Conservation (phyloP, 2,329 filamentous ascomycete species). For the Onygena corvina region DNA sequence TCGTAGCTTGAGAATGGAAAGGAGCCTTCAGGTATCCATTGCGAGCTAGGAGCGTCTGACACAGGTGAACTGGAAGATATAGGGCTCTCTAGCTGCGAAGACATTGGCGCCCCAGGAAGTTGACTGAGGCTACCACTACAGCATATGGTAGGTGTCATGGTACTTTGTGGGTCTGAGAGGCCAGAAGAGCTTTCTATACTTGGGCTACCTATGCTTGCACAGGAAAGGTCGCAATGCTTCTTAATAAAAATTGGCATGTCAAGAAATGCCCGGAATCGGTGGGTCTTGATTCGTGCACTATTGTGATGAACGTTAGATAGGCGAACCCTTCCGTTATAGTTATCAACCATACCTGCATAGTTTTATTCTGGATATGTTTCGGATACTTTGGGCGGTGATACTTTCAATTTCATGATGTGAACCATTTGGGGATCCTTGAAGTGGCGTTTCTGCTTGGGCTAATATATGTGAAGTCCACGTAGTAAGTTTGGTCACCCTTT, state of each 20-base stretch:
- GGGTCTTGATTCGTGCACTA: slow-evolving; percentile 36
- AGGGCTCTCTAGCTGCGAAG: slow-evolving; percentile 23
- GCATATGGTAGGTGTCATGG: slow-evolving; percentile 23
- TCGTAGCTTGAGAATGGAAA: slow-evolving; percentile 34
- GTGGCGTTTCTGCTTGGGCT: slow-evolving; percentile 23
- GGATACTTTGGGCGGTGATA: slow-evolving; percentile 30
- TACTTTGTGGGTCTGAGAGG: slow-evolving; percentile 16
- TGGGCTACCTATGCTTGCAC: slow-evolving; percentile 12
- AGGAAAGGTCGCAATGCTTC: slow-evolving; percentile 33
- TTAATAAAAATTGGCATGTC: slow-evolving; percentile 38
- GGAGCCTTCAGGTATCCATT: slow-evolving; percentile 18
- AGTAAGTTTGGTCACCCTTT: slow-evolving; percentile 34
- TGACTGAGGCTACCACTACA: slow-evolving; percentile 24
- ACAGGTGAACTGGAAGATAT: slow-evolving; percentile 25
- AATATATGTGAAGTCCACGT: slow-evolving; percentile 29
- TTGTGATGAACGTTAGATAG: neutral
- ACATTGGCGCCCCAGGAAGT: slow-evolving; percentile 19
- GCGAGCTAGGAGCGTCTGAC: slow-evolving; percentile 11
- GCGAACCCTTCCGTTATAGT: neutral
- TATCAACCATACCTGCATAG: slow-evolving; percentile 28
- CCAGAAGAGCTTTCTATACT: slow-evolving; percentile 5
- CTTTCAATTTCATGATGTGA: slow-evolving; percentile 25
- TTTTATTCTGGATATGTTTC: slow-evolving; percentile 34
- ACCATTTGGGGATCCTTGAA: slow-evolving; percentile 19
- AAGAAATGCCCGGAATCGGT: slow-evolving; percentile 37